phyloP scores from a whole-genome alignment of 106 monocot species.

The Ottelia alismoides region DNA sequence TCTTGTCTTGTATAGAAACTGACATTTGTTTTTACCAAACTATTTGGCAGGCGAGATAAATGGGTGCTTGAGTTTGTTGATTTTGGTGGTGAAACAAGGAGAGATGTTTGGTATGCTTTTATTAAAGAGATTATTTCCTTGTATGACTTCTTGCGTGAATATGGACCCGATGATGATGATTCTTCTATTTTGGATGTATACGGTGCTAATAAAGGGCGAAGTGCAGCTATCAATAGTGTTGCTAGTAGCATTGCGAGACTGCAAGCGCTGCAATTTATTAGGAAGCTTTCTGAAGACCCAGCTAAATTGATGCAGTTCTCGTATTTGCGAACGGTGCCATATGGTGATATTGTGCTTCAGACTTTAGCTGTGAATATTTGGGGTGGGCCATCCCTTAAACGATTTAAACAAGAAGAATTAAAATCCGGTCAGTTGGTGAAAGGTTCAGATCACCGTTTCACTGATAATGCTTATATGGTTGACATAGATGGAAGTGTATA shows the following conservation, averaged over 20 bases:
- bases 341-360: constrained; percentile 91
- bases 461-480: constrained; percentile 27
- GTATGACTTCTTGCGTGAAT: constrained; percentile 74
- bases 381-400: constrained; percentile 71
- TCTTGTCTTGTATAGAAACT: no score
- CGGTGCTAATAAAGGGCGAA: constrained; percentile 71
- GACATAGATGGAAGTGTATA: constrained; percentile 91
- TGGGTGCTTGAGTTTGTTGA: constrained; percentile 92
- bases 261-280: constrained; percentile 67
- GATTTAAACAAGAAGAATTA: constrained; percentile 19
- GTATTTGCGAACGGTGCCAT: constrained; percentile 60
- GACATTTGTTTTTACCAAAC: no score
- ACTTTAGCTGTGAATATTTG: constrained; percentile 88
- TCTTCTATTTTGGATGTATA: constrained; percentile 65
- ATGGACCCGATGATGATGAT: constrained; percentile 71
- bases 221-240: constrained; percentile 52
- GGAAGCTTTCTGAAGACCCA: constrained; percentile 77
- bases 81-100: constrained; percentile 89
- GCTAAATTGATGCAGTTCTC: constrained; percentile 80
- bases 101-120: constrained; percentile 95
- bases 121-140: constrained; percentile 75
- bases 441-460: constrained; percentile 27
- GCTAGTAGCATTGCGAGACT: constrained; percentile 78
- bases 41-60: no score
- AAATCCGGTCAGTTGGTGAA: constrained; percentile 16